Evolutionary conservation across 768 basidiomycete species (phyloP), one percentile per base, ranked within the genome.

Genomic region (Saitozyma sp.): DNA sequence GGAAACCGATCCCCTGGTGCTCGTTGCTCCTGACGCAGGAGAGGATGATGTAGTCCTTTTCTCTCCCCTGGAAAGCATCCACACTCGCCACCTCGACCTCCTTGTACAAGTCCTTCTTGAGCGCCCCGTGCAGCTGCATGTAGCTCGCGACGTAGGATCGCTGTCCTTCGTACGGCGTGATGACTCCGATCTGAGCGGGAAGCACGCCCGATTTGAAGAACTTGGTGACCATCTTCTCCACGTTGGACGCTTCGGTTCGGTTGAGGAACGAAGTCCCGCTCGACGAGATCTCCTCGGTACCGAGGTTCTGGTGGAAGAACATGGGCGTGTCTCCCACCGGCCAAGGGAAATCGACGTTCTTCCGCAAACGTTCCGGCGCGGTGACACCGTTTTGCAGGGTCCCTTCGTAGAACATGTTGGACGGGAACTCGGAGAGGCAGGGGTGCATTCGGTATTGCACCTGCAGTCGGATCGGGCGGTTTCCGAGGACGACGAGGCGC

Each of bases 371-470:
- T 79, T 99, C 96, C 5, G 96, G 96, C 14, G 96, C 96, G 10
- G 96, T 99, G 58, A 99, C 96, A 78, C 96, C 96, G 77, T 99
- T 99, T 81, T 99, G 96, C 37, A 99, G 81, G 0, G 95, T 95
- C 20, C 96, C 96, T 78, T 99, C 96, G 79, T 99, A 99, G 83
- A 99, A 98, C 96, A 99, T 99, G 81, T 99, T 99, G 62, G 92
- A 95, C 2, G 96, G 95, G 83, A 99, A 99, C 81, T 98, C 94
- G 50, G 96, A 98, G 57, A 98, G 84, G 79, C 95, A 98, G 8
- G 96, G 96, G 78, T 99, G 96, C 96, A 99, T 99, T 80, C 96
- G 94, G 77, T 99, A 99, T 80, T 99, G 96, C 38, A 99, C 96
- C 81, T 98, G 95, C 38, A 99, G 86, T 58, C 96, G 92, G 75